A percentile compares a stretch with the other conserved stretches of the same genome.
These are phyloP conservation scores for Coprinopsis cinerea DNA, from an alignment of 768 basidiomycete species.

Conservation along the genomic window DNA sequence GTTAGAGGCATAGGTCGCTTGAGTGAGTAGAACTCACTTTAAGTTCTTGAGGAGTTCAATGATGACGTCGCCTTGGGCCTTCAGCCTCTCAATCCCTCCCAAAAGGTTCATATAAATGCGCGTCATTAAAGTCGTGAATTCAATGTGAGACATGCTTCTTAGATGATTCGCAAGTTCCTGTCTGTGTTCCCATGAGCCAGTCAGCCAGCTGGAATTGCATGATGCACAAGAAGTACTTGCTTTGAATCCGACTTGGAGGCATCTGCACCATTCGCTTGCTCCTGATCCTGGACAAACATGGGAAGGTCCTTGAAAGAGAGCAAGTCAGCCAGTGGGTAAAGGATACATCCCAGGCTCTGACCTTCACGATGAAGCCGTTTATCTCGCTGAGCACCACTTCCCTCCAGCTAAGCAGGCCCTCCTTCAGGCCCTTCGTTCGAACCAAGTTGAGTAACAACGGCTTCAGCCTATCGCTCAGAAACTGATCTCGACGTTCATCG, in stretches of 20 bases:
- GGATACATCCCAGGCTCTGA: conserved; percentile 25
- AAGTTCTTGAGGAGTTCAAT: conserved; percentile 50
- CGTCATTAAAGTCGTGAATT: conserved; percentile 60
- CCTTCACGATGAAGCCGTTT: conserved; percentile 49
- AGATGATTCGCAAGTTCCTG: conserved; percentile 49
- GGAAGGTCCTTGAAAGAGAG: conserved; percentile 73
- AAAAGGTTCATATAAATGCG: conserved; percentile 57
- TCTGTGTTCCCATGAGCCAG: conserved; percentile 19
- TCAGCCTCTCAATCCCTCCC: conserved; percentile 61
- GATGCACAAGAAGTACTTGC: conserved; percentile 11
- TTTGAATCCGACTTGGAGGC: conserved; percentile 17
- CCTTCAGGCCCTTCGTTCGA: conserved; percentile 64
- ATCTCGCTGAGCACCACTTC: conserved; percentile 62
- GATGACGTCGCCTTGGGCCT: conserved; percentile 53
- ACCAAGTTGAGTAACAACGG: conserved; percentile 76
- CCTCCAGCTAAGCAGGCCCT: conserved; percentile 64
- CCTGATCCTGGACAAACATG: conserved; percentile 48
- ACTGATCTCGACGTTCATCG: conserved; percentile 24
- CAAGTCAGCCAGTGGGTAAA: too few relatives aligned
- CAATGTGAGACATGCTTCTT: conserved; percentile 58
- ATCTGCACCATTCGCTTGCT: too few relatives aligned
- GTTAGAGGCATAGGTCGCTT: neutral
- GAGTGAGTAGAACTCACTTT: conserved; percentile 18
- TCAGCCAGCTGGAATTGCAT: neutral
- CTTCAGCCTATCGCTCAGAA: conserved; percentile 55